phyloP scores from a whole-genome alignment of 2,329 filamentous ascomycete genomes.

The Aureobasidium lini region DNA sequence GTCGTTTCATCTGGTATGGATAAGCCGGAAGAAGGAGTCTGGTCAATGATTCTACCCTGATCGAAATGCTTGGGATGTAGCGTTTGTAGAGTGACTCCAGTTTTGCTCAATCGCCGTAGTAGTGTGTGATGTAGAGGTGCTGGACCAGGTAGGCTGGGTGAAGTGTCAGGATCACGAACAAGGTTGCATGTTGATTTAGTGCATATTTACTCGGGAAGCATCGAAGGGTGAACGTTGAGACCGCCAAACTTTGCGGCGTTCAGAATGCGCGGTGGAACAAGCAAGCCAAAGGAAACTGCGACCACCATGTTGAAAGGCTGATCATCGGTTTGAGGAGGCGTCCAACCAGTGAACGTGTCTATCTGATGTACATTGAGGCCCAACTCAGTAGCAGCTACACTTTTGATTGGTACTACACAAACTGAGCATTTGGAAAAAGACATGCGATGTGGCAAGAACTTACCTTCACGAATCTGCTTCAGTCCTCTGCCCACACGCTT shows the following conservation, averaged over 20 bases:
- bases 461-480: conserved; percentile 61
- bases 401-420: conserved; percentile 62
- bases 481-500: conserved; percentile 72
- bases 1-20: conserved; percentile 38
- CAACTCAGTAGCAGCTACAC: conserved; percentile 51
- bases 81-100: conserved; percentile 81
- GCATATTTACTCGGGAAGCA: conserved; percentile 65
- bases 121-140: conserved; percentile 84
- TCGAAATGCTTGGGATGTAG: conserved; percentile 72
- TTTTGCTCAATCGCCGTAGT: conserved; percentile 50
- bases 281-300: conserved; percentile 88
- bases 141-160: conserved; percentile 64
- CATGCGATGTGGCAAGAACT: conserved; percentile 16
- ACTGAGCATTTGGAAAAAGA: conserved; percentile 12
- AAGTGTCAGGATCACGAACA: conserved; percentile 12
- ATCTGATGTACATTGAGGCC: conserved; percentile 63
- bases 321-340: conserved; percentile 47
- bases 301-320: conserved; percentile 66
- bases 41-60: conserved; percentile 65
- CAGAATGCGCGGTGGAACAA: conserved; percentile 74
- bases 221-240: conserved; percentile 85
- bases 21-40: conserved; percentile 50
- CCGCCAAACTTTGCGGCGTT: conserved; percentile 68
- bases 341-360: conserved; percentile 78
- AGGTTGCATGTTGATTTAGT: background rate